A percentile compares a stretch with the other conserved stretches of the same genome.
Evolutionary conservation across 768 basidiomycete genomes (phyloP).

Genomic region (Galerina marginata): DNA sequence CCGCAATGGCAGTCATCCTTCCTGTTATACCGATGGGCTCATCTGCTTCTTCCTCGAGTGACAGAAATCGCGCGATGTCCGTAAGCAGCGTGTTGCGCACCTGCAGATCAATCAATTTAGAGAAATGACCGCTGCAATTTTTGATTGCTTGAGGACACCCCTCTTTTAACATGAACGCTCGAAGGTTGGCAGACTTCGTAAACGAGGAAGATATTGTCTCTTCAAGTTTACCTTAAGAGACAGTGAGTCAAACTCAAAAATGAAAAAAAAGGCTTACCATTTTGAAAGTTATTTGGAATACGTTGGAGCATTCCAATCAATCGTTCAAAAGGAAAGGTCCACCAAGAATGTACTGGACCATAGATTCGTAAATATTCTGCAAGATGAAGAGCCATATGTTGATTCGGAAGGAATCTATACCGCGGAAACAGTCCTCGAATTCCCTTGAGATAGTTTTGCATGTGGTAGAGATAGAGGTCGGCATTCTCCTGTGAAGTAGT

Average conservation of each 20-base stretch:
- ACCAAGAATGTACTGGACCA: constrained; percentile 43
- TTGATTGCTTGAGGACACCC: constrained; percentile 18
- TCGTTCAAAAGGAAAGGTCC: constrained; percentile 40
- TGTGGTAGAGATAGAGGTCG: constrained; percentile 15
- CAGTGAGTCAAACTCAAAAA: constrained; percentile 25
- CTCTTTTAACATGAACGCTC: constrained; percentile 14
- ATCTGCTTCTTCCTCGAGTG: not conserved
- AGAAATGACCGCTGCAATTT: constrained; percentile 12
- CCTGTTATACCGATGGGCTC: not conserved
- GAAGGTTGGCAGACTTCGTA: constrained; percentile 18
- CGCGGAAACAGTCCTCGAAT: constrained; percentile 36
- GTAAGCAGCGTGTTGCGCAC: constrained; percentile 13
- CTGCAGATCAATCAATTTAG: constrained; percentile 17
- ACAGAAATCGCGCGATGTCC: constrained; percentile 10
- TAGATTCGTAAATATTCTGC: constrained; percentile 31
- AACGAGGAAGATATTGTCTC: constrained; percentile 21
- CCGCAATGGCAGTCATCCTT: not conserved
- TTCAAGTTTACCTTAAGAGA: constrained; percentile 21
- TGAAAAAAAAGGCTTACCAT: constrained; percentile 20
- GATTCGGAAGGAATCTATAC: constrained; percentile 34
- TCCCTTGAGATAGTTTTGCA: constrained; percentile 32
- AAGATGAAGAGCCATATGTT: constrained; percentile 48
- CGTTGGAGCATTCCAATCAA: constrained; percentile 33
- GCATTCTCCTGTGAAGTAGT: constrained; percentile 15
- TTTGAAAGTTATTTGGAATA: constrained; percentile 21